phyloP scores from a whole-genome alignment of 2,329 filamentous ascomycete genomes.

The Sordariomycetes sp. region DNA sequence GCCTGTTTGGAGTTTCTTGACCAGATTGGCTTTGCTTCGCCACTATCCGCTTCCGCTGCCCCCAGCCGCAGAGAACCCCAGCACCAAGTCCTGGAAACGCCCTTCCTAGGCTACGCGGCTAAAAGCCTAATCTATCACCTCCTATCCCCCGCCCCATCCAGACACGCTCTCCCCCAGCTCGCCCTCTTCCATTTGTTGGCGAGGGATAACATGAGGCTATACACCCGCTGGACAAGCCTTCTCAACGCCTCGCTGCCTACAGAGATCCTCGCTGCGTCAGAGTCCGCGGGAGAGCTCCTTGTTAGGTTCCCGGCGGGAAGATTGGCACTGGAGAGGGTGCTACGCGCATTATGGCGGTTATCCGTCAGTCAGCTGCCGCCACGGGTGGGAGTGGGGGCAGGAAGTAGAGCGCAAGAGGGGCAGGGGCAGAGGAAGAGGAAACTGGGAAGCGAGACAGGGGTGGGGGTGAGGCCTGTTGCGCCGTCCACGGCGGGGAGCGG shows the following conservation, averaged over 20 bases:
- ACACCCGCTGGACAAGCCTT: conserved; percentile 17
- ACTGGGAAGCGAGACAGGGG: not conserved
- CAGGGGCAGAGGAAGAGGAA: no score
- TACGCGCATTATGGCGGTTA: conserved; percentile 12
- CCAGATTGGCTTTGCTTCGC: conserved; percentile 16
- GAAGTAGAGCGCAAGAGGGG: no score
- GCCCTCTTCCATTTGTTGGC: conserved; percentile 12
- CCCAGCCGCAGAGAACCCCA: not conserved
- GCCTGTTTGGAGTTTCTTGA: conserved; percentile 18
- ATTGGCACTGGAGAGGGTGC: conserved; percentile 15
- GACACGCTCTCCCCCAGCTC: conserved; percentile 17
- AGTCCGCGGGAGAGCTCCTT: conserved; percentile 9
- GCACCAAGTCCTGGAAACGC: conserved; percentile 8
- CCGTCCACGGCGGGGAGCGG: not conserved
- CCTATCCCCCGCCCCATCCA: conserved; percentile 13
- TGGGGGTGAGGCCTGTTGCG: not conserved
- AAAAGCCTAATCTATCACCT: conserved; percentile 17
- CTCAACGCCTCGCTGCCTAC: conserved; percentile 11
- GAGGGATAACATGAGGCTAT: conserved; percentile 14
- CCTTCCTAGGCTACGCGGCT: conserved; percentile 18
- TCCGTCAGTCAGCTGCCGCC: not conserved
- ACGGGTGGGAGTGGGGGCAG: no score
- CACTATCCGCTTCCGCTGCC: not conserved
- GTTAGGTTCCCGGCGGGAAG: conserved; percentile 16
- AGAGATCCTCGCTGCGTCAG: conserved; percentile 10